A percentile compares a stretch with the other conserved stretches of the same genome.
These are phyloP conservation scores for Metschnikowia lachancei DNA, from an alignment of 805 yeast species.

Conservation along the genomic window DNA sequence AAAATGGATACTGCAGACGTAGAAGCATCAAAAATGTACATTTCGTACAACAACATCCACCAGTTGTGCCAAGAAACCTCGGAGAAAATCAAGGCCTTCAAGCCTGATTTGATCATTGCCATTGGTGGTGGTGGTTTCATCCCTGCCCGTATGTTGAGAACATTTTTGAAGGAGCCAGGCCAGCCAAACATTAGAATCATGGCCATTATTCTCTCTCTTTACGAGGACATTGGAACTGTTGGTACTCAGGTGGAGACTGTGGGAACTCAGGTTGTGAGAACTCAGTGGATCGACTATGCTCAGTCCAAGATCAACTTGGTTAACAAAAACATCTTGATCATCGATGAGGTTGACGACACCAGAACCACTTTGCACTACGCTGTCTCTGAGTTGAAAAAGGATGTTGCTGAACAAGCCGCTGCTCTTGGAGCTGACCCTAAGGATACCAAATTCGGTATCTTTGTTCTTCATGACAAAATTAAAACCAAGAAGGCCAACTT, in stretches of 20 bases:
- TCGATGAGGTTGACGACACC: constrained; percentile 90
- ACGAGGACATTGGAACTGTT: constrained; percentile 72
- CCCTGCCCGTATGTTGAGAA: constrained; percentile 93
- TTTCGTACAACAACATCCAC: constrained; percentile 79
- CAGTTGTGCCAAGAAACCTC: constrained; percentile 76
- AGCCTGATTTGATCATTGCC: constrained; percentile 64
- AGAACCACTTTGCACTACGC: constrained; percentile 89
- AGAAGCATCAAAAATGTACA: constrained; percentile 39
- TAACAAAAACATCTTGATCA: constrained; percentile 77
- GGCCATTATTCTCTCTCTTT: constrained; percentile 89
- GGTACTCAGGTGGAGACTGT: constrained; percentile 32
- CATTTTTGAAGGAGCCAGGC: constrained; percentile 86
- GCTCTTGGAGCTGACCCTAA: constrained; percentile 57
- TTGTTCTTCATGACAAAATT: constrained; percentile 80
- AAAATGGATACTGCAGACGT: constrained; percentile 22
- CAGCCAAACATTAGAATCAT: constrained; percentile 87
- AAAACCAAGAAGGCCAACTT: constrained; percentile 78
- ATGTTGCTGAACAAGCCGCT: constrained; percentile 57
- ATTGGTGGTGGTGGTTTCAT: constrained; percentile 98
- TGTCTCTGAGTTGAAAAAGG: constrained; percentile 66
- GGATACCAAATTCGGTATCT: constrained; percentile 66
- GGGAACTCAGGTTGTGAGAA: constrained; percentile 61
- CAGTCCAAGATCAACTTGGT: constrained; percentile 54
- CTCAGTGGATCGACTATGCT: constrained; percentile 88
- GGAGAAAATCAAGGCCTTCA: constrained; percentile 42